phyloP scores from a whole-genome alignment of 495 filamentous ascomycete species.

The Aspergillus olivimuriae region DNA sequence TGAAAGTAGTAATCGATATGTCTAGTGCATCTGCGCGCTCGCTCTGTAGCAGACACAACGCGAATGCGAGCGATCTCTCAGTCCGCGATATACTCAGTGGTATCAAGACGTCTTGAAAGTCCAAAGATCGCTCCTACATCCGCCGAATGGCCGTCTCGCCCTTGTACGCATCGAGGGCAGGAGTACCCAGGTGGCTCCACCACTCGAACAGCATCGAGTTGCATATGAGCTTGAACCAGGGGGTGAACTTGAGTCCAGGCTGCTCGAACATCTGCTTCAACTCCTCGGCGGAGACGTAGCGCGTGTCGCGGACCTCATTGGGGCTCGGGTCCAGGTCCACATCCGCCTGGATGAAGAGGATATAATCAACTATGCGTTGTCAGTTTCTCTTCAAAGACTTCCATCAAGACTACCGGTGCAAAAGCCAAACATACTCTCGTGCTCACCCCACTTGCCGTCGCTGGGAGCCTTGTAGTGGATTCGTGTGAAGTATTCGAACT shows the following conservation, averaged over 20 bases:
- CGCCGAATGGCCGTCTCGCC: constrained; percentile 81
- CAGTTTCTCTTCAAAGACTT: constrained; percentile 5
- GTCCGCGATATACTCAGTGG: too few species aligned
- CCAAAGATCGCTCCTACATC: constrained; percentile 50
- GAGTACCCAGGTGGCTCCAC: constrained; percentile 82
- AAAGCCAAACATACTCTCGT: constrained; percentile 68
- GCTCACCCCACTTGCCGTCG: constrained; percentile 97
- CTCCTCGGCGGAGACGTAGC: constrained; percentile 76
- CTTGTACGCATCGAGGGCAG: constrained; percentile 73
- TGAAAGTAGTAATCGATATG: not conserved
- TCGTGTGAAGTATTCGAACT: constrained; percentile 89
- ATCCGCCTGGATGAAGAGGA: constrained; percentile 93
- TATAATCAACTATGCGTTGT: constrained; percentile 78
- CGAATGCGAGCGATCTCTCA: too few species aligned
- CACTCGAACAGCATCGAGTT: constrained; percentile 96
- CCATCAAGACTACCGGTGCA: not conserved
- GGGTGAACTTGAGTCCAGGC: constrained; percentile 76
- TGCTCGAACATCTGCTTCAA: constrained; percentile 83
- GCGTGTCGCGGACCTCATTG: constrained; percentile 82
- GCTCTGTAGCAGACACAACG: not conserved
- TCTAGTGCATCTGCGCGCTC: not conserved
- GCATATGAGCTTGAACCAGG: constrained; percentile 99
- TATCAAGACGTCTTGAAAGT: not conserved
- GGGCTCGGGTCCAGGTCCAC: constrained; percentile 73
- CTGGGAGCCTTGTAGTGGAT: constrained; percentile 98